phyloP scores from a whole-genome alignment of 2,329 filamentous ascomycete genomes.

The Aspergillaceae sp. region DNA sequence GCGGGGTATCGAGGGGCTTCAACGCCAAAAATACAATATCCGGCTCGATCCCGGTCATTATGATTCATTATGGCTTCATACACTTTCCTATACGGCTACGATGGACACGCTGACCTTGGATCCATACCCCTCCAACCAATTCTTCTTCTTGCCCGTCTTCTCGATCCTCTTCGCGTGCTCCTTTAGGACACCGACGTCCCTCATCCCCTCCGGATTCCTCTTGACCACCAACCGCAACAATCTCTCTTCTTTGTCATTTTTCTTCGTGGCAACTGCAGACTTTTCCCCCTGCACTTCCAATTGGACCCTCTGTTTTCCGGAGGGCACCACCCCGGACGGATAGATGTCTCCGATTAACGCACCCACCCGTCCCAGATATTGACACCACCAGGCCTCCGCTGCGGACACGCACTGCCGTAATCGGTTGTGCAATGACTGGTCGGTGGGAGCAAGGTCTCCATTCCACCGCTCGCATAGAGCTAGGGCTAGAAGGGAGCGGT shows the following conservation, averaged over 20 bases:
- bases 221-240: slow-evolving; percentile 39
- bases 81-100: slow-evolving; percentile 10
- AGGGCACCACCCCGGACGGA: slow-evolving; percentile 45
- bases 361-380: slow-evolving; percentile 54
- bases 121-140: slow-evolving; percentile 42
- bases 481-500: slow-evolving; percentile 62
- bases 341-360: slow-evolving; percentile 51
- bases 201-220: slow-evolving; percentile 31
- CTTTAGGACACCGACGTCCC: slow-evolving; percentile 24
- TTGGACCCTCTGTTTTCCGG: slow-evolving; percentile 21
- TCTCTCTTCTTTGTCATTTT: slow-evolving; percentile 34
- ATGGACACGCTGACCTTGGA: slow-evolving; percentile 31
- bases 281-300: slow-evolving; percentile 35
- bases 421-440: slow-evolving; percentile 46
- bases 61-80: too few species aligned
- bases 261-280: slow-evolving; percentile 2
- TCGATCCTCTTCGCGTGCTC: slow-evolving; percentile 36
- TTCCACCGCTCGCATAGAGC: slow-evolving; percentile 68
- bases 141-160: slow-evolving; percentile 54
- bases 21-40: too few species aligned
- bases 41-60: too few species aligned
- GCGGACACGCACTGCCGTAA: slow-evolving; percentile 47
- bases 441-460: slow-evolving; percentile 52
- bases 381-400: slow-evolving; percentile 56
- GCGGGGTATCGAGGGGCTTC: too few species aligned